Conservation (phyloP, 768 basidiomycete genomes). For the Tremella yokohamensis region DNA sequence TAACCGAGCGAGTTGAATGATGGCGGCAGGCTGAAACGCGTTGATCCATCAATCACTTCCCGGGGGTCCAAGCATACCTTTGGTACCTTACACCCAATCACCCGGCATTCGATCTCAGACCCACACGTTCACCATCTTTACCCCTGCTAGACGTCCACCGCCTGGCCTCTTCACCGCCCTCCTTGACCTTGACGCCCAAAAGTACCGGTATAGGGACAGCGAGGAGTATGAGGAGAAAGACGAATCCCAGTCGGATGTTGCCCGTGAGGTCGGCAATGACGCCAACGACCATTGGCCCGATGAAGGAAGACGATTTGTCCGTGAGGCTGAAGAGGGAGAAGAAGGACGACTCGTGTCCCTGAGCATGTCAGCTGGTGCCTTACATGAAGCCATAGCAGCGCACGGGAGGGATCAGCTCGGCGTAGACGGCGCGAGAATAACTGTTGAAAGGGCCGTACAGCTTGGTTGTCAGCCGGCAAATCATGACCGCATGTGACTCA, state of each 20-base stretch:
- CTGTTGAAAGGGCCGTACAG: conserved; percentile 89
- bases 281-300: conserved; percentile 85
- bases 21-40: too few species aligned
- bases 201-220: conserved; percentile 77
- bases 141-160: conserved; percentile 26
- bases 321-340: conserved; percentile 82
- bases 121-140: not conserved
- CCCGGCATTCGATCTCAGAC: not conserved
- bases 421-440: conserved; percentile 80
- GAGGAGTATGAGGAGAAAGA: conserved; percentile 79
- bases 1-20: too few species aligned
- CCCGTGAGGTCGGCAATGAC: conserved; percentile 82
- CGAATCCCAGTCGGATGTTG: conserved; percentile 86
- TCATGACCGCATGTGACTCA: too few species aligned
- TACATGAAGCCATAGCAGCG: conserved; percentile 12
- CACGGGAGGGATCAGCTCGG: conserved; percentile 72
- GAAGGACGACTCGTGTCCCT: conserved; percentile 84
- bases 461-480: conserved; percentile 56
- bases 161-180: conserved; percentile 60
- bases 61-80: too few species aligned
- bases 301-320: conserved; percentile 77
- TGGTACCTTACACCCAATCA: too few species aligned
- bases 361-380: conserved; percentile 3
- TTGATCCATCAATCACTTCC: too few species aligned
- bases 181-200: conserved; percentile 63